These are phyloP conservation scores for Fraxinus dipetala DNA, from an alignment of 305 asterid species.

Conservation along the genomic window DNA sequence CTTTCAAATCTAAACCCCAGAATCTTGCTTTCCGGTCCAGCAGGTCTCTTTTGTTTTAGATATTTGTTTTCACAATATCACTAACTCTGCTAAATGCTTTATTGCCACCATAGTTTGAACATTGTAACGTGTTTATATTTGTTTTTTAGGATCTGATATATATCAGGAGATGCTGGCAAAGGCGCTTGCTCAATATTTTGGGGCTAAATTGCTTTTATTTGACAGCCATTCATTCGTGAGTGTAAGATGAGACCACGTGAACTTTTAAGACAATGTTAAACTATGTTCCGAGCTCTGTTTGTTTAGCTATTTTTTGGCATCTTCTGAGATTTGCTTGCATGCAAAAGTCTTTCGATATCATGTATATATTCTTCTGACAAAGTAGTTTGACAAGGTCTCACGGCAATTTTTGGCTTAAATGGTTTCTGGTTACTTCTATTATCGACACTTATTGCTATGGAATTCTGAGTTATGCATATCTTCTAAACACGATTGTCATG, in stretches of 20 bases:
- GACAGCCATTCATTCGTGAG: constrained; percentile 67
- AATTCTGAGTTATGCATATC: not conserved
- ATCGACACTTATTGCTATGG: not conserved
- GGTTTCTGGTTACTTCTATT: not conserved
- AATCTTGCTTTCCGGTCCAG: constrained; percentile 86
- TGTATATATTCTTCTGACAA: not conserved
- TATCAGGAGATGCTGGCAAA: constrained; percentile 89
- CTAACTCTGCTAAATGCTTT: constrained; percentile 11
- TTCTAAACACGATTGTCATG: not conserved
- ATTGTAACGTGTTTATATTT: constrained; percentile 20
- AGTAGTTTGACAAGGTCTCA: not conserved
- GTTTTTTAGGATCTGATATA: constrained; percentile 74
- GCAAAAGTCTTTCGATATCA: not conserved
- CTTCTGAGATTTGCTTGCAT: not conserved
- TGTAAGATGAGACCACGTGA: constrained; percentile 43
- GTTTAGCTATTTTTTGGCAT: not conserved
- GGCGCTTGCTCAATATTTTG: constrained; percentile 82
- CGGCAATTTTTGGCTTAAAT: not conserved
- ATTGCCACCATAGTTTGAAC: constrained; percentile 18
- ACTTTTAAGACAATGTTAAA: not conserved
- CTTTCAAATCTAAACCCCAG: constrained; percentile 79
- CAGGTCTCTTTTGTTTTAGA: constrained; percentile 47
- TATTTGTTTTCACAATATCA: constrained; percentile 1
- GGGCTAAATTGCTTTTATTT: constrained; percentile 78
- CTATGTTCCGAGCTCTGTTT: not conserved